phyloP scores from a whole-genome alignment of 2,329 filamentous ascomycete genomes.

The Ophiostoma montium region DNA sequence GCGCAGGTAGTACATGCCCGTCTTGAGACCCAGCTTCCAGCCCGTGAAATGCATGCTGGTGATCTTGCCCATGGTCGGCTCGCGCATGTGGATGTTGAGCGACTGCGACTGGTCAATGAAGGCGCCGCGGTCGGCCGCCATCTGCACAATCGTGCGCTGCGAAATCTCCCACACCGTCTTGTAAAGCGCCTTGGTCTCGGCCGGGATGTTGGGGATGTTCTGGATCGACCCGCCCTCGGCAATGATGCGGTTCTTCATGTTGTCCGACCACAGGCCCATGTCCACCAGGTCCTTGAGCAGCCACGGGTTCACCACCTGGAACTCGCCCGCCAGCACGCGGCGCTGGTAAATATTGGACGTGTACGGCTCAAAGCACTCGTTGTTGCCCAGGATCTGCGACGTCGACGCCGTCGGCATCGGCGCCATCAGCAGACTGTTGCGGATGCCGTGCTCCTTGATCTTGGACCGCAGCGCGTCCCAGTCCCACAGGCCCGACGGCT shows the following conservation, averaged over 20 bases:
- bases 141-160: conserved; percentile 87
- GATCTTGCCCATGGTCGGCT: conserved; percentile 99
- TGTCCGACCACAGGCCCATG: conserved; percentile 94
- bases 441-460: conserved; percentile 84
- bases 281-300: conserved; percentile 95
- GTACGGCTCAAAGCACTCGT: conserved; percentile 99
- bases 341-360: conserved; percentile 99
- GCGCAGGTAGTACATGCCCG: conserved; percentile 99
- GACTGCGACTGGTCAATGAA: conserved; percentile 99
- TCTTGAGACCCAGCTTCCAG: conserved; percentile 99
- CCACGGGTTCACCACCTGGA: conserved; percentile 99
- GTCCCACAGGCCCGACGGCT: conserved; percentile 89
- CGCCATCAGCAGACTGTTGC: conserved; percentile 88
- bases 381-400: conserved; percentile 95
- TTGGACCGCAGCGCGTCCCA: conserved; percentile 80
- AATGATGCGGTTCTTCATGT: conserved; percentile 99
- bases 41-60: conserved; percentile 99
- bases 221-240: conserved; percentile 91
- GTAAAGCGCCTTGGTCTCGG: conserved; percentile 92
- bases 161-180: conserved; percentile 99
- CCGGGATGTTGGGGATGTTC: conserved; percentile 91
- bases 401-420: conserved; percentile 98
- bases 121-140: conserved; percentile 94
- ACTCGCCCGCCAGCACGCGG: conserved; percentile 92
- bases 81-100: conserved; percentile 98